Conservation (phyloP, 2,329 filamentous ascomycete species). For the Xylariaceae sp. region DNA sequence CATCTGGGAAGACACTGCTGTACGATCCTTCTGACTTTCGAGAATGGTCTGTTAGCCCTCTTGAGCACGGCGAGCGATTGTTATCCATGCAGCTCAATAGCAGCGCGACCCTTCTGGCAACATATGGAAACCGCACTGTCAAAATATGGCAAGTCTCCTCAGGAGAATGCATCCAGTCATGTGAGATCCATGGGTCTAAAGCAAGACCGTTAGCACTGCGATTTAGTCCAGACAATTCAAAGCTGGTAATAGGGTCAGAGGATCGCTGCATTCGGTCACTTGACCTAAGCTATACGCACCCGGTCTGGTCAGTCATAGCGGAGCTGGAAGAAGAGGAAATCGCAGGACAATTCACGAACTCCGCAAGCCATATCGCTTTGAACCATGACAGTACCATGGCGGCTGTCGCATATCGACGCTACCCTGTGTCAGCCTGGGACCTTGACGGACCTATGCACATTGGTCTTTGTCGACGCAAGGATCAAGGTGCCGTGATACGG, state of each 20-base stretch:
- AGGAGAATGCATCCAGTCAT: conserved; percentile 17
- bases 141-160: conserved; percentile 23
- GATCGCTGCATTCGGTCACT: conserved; percentile 18
- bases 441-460: conserved; percentile 19
- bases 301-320: conserved; percentile 16
- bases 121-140: conserved; percentile 22
- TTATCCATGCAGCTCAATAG: conserved; percentile 18
- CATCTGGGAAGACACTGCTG: conserved; percentile 13
- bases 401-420: conserved; percentile 26
- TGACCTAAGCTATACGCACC: conserved; percentile 8
- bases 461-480: conserved; percentile 23
- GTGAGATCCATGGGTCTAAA: conserved; percentile 17
- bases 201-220: conserved; percentile 21
- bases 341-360: conserved; percentile 22
- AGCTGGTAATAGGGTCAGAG: conserved; percentile 19
- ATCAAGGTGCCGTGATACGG: conserved; percentile 8
- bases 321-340: conserved; percentile 19
- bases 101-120: conserved; percentile 18
- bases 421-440: conserved; percentile 28
- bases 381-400: conserved; percentile 23
- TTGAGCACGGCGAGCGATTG: conserved; percentile 18
- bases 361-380: conserved; percentile 21
- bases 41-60: conserved; percentile 7
- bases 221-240: conserved; percentile 12
- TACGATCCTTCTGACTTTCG: conserved; percentile 19